Base-by-base conservation (phyloP, 306 rosid genomes). In the Mucuna pruriens region DNA sequence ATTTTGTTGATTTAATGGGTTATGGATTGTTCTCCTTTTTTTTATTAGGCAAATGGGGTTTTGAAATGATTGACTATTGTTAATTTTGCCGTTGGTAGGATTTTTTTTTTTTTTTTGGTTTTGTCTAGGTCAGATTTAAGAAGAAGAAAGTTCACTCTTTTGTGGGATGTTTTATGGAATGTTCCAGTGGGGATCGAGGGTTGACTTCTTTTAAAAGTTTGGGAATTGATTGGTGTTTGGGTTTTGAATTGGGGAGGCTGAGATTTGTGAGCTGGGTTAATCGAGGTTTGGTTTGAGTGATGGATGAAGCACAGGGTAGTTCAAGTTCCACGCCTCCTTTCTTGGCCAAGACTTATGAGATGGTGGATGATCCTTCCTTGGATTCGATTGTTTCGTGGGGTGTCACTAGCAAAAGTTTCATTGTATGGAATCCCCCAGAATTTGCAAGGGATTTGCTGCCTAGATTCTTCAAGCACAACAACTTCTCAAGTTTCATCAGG, bases 401-500 rank as follows among this genome's bases (percentile, higher is more conserved):
- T 84, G 40, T 45, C 26, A 48, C 31, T 46, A 83, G 83, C 51
- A 90, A 71, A 60, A 95, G 99, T 89, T 95, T 95, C 78, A 42
- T 93, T 4, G 99, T 95, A 2, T 86, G 93, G 99, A 88, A 95
- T 83, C 96, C 97, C 6, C 91, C 88, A 0, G 98, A 95, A 61
- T 95, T 95, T 10, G 85, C 96, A 0, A 86, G 94, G 79, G 92
- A 64, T 77, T 87, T 92, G 87, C 79, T 95, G 6, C 99, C 99
- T 9, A 93, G 79, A 80, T 95, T 83, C 89, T 95, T 95, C 33
- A 93, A 95, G 94, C 99, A 95, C 83, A 92, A 83, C 82, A 95
- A 95, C 83, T 95, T 95, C 91, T 95, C 99, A 4, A 93, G 99
- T 89, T 95, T 95, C 88, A 91, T 93, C 76, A 86, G 99, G 77